Conservation (phyloP, 176 grass and related monocot genomes). For the Hsuehochloa calcarea region DNA sequence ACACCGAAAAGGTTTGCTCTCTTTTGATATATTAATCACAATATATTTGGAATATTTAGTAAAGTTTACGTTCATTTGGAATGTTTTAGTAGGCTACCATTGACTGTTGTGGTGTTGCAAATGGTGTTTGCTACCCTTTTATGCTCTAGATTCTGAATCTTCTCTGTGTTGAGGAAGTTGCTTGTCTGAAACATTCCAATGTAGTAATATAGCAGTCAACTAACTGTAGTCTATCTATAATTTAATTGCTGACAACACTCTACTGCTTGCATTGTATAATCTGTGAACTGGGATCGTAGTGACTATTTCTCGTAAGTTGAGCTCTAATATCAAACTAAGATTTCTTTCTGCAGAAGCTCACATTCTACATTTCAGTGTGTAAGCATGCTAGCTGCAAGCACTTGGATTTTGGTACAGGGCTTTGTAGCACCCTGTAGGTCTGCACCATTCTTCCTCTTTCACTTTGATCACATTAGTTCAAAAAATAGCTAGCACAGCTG, state of each 20-base stretch:
- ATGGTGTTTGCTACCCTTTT: background rate
- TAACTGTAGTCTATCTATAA: background rate
- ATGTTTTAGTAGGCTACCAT: background rate
- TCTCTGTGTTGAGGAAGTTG: background rate
- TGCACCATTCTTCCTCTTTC: background rate
- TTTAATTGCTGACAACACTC: background rate
- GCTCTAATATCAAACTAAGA: background rate
- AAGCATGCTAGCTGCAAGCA: background rate
- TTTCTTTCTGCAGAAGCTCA: background rate
- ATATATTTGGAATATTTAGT: background rate
- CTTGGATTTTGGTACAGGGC: background rate
- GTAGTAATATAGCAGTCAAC: background rate
- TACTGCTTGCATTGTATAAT: background rate
- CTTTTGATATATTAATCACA: slow-evolving; percentile 19
- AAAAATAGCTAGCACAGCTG: background rate
- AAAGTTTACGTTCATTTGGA: slow-evolving; percentile 23
- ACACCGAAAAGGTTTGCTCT: slow-evolving; percentile 69
- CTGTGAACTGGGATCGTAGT: background rate
- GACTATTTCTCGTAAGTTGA: background rate
- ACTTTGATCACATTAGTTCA: background rate
- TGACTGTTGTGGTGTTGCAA: background rate
- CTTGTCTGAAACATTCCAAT: background rate
- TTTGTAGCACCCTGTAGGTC: background rate
- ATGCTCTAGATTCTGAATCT: background rate
- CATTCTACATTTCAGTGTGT: background rate